Percentiles rank a stretch among this genome's conserved stretches.
phyloP scores from a whole-genome alignment of 208 protist species.

The Trypanosomatidae sp. region DNA sequence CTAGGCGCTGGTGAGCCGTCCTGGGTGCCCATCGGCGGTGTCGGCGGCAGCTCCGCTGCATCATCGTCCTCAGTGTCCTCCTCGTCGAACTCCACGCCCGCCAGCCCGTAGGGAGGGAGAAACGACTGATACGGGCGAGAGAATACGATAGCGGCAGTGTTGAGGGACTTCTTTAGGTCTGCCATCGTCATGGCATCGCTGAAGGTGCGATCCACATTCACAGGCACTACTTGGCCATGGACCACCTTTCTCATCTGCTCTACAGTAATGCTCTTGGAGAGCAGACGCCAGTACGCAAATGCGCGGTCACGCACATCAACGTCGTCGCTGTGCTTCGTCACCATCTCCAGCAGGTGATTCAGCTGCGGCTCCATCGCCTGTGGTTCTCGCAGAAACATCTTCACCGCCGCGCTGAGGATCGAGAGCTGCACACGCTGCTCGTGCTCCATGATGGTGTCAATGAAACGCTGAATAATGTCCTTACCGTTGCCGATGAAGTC shows the following conservation, averaged over 20 bases:
- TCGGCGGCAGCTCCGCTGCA: conserved; percentile 37
- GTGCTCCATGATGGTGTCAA: conserved; percentile 94
- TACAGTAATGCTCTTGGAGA: conserved; percentile 96
- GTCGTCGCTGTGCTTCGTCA: conserved; percentile 92
- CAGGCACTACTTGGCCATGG: conserved; percentile 72
- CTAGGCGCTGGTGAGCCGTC: background rate
- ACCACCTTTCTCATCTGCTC: conserved; percentile 94
- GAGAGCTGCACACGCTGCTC: conserved; percentile 82
- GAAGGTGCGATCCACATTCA: conserved; percentile 93
- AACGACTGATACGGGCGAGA: conserved; percentile 95
- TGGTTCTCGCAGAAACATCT: conserved; percentile 97
- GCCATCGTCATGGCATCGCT: conserved; percentile 93
- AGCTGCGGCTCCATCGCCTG: conserved; percentile 71
- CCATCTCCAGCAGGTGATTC: conserved; percentile 59
- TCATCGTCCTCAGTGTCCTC: conserved; percentile 73
- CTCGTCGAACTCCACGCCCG: conserved; percentile 50
- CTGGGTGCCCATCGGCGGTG: conserved; percentile 24
- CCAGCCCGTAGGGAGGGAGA: conserved; percentile 82
- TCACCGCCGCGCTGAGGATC: conserved; percentile 97
- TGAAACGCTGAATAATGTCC: conserved; percentile 94
- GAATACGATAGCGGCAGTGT: conserved; percentile 96
- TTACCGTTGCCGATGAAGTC: conserved; percentile 96
- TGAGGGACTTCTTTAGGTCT: conserved; percentile 88
- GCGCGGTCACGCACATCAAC: conserved; percentile 99
- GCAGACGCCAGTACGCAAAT: conserved; percentile 99